Evolutionary conservation across 2,329 filamentous ascomycete species (phyloP).

Genomic region (Myriosclerotinia duriaeana): DNA sequence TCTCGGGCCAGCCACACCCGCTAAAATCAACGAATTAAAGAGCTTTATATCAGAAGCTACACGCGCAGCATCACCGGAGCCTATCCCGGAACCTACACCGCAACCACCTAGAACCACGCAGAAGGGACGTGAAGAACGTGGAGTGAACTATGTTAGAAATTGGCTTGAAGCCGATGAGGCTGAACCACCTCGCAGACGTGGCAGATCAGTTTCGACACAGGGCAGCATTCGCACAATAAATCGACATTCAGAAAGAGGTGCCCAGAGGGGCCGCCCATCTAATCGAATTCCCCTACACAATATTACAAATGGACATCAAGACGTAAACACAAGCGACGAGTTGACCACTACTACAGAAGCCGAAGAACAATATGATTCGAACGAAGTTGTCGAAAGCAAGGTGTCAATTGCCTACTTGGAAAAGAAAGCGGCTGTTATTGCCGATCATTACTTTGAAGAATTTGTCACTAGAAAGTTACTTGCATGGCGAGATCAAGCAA

Average conservation of each 20-base stretch:
- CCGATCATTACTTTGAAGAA: slow-evolving; percentile 28
- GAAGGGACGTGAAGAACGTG: slow-evolving; percentile 24
- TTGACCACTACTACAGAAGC: slow-evolving; percentile 31
- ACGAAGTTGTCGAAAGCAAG: slow-evolving; percentile 17
- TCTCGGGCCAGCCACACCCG: slow-evolving; percentile 20
- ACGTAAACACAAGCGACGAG: slow-evolving; percentile 31
- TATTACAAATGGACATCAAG: slow-evolving; percentile 29
- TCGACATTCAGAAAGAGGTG: slow-evolving; percentile 29
- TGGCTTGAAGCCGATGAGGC: slow-evolving; percentile 32
- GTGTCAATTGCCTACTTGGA: slow-evolving; percentile 22
- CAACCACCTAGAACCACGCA: slow-evolving; percentile 24
- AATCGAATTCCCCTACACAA: slow-evolving; percentile 25
- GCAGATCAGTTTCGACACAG: slow-evolving; percentile 36
- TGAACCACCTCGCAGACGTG: slow-evolving; percentile 27
- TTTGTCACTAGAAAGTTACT: slow-evolving; percentile 29
- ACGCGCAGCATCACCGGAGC: slow-evolving; percentile 18
- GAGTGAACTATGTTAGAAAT: slow-evolving; percentile 30
- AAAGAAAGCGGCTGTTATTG: slow-evolving; percentile 35
- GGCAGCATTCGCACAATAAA: slow-evolving; percentile 33
- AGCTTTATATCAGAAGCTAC: slow-evolving; percentile 27
- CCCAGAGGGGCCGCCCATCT: slow-evolving; percentile 12
- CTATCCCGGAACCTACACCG: slow-evolving; percentile 6
- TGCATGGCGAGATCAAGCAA: slow-evolving; percentile 36
- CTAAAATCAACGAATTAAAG: slow-evolving; percentile 19
- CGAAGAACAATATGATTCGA: slow-evolving; percentile 13